Percentiles rank a stretch among this genome's conserved stretches.
These are phyloP conservation scores for Boechera retrofracta DNA, from an alignment of 345 rosid genomes.

Conservation along the genomic window DNA sequence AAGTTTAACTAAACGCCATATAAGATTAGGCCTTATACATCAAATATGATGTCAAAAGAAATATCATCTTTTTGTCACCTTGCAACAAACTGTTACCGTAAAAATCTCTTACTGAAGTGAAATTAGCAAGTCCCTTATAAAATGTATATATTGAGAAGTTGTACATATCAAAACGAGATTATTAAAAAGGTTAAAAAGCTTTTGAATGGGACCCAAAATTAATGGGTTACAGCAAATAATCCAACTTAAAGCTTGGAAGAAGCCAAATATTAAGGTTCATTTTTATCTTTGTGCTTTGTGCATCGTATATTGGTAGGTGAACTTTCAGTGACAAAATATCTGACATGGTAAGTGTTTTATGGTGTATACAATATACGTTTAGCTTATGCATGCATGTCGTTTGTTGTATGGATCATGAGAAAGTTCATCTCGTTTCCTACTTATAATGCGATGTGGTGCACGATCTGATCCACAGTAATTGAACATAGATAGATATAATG, in stretches of 20 bases:
- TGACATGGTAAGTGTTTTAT: neutral
- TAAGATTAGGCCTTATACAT: neutral
- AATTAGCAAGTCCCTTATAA: neutral
- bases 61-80: neutral
- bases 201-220: neutral
- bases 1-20: too few relatives aligned
- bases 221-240: slow-evolving; percentile 5
- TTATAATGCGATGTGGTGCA: neutral
- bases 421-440: neutral
- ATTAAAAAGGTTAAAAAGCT: neutral
- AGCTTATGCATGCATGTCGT: neutral
- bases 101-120: neutral
- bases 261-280: neutral
- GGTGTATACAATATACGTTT: neutral
- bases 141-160: neutral
- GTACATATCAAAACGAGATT: neutral
- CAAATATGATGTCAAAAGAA: neutral
- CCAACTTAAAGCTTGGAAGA: neutral
- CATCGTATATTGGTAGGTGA: neutral
- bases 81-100: neutral
- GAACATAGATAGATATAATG: neutral
- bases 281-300: neutral
- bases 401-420: neutral
- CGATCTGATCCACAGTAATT: neutral
- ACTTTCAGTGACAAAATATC: neutral